Evolutionary conservation across 352 stramenopile genomes (phyloP).

Genomic region (Saprolegnia parasitica): DNA sequence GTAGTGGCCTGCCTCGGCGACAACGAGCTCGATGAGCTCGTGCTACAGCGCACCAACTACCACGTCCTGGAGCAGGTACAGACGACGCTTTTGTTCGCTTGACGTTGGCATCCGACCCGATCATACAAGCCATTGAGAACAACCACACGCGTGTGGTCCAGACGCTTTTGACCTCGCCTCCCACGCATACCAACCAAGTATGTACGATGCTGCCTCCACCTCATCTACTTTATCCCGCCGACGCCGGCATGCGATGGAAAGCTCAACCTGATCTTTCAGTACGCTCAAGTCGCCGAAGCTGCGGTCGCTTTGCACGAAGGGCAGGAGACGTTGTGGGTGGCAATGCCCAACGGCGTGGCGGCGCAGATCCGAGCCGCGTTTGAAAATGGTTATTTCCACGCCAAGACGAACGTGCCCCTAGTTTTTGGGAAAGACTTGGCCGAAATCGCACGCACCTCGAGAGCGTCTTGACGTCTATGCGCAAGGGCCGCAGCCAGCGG

Average conservation of each 20-base stretch:
- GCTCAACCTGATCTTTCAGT: slow-evolving; percentile 3
- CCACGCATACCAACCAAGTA: too few relatives aligned
- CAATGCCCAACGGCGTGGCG: neutral
- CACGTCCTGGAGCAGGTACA: neutral
- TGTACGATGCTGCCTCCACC: too few relatives aligned
- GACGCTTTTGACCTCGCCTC: neutral
- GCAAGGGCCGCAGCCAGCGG: neutral
- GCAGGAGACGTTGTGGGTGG: neutral
- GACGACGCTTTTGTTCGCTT: neutral
- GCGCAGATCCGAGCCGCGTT: neutral
- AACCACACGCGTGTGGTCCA: slow-evolving; percentile 2
- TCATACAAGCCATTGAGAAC: slow-evolving; percentile 8
- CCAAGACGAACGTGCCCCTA: neutral
- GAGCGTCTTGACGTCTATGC: neutral
- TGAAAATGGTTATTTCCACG: neutral
- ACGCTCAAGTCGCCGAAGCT: neutral
- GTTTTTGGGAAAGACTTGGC: neutral
- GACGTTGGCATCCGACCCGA: neutral
- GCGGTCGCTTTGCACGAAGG: neutral
- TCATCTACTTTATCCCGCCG: slow-evolving; percentile 12
- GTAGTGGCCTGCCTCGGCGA: neutral
- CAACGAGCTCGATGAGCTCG: slow-evolving; percentile 10
- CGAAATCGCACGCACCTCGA: neutral
- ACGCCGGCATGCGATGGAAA: neutral
- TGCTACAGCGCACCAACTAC: neutral